Conservation (phyloP, 2,329 filamentous ascomycete genomes). For the Arthroderma sp. region DNA sequence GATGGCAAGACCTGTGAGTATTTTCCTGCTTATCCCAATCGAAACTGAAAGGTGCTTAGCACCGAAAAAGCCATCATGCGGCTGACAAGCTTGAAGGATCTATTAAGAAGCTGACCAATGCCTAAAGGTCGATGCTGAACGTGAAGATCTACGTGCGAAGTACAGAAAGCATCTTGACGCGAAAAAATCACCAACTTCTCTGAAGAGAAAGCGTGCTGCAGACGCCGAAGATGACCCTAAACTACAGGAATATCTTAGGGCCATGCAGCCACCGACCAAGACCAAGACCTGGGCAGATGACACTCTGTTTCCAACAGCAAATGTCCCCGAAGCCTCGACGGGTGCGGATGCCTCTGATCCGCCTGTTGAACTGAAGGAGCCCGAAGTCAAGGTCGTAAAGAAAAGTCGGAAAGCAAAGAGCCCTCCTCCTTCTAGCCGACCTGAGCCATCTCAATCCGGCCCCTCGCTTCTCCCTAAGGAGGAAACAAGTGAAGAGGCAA, state of each 20-base stretch:
- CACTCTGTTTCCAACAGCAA: conserved; percentile 23
- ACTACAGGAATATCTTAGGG: conserved; percentile 70
- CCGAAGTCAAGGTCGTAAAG: conserved; percentile 21
- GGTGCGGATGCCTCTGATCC: conserved; percentile 10
- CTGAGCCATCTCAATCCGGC: background rate
- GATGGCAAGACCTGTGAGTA: conserved; percentile 63
- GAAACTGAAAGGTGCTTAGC: no score
- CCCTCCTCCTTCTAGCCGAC: background rate
- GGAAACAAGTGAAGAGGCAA: background rate
- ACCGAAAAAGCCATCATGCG: background rate
- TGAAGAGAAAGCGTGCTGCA: conserved; percentile 29
- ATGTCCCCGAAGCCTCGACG: background rate
- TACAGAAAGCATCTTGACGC: conserved; percentile 12
- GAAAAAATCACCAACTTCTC: conserved; percentile 14
- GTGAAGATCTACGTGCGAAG: conserved; percentile 15
- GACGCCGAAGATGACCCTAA: conserved; percentile 58
- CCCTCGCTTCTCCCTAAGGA: background rate
- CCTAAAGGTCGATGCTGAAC: conserved; percentile 28
- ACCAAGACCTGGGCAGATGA: conserved; percentile 51
- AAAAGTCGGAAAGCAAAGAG: background rate
- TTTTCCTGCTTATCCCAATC: conserved; percentile 1
- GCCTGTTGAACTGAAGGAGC: conserved; percentile 43
- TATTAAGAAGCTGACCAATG: conserved; percentile 26
- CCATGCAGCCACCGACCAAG: conserved; percentile 60
- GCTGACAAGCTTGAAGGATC: conserved; percentile 18